Base-by-base conservation (phyloP, 345 rosid genomes). In the thale cress (Arabidopsis thaliana) region DNA sequence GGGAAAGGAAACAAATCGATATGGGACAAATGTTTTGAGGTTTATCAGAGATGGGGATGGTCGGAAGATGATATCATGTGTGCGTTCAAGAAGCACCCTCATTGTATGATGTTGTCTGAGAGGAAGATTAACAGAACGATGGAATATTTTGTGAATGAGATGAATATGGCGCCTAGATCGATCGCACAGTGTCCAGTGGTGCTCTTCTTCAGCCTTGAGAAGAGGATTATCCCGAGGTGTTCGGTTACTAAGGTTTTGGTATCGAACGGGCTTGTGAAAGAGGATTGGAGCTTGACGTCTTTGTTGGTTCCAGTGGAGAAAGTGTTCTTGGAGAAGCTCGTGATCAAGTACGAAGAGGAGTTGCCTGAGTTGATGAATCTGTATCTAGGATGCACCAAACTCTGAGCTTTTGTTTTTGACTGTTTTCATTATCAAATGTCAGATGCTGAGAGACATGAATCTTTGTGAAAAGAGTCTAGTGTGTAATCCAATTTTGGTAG, bases 11-110 rank as follows among this genome's bases (percentile, higher is more conserved):
- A 71, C 24, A 78, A 73, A 44, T 78, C 84, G 6, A 82, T 67
- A 8, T 81, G 86, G 87, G 80, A 82, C 5, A 71, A 76, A 32
- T 75, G 85, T 2, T 71, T 75, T 56, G 82, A 85, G 82, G 84
- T 81, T 14, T 88, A 83, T 38, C 45, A 42, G 77, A 75, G 80
- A 57, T 88, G 87, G 88, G 87, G 83, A 4, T 88, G 88, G 93
- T 74, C 86, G 14, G 74, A 77, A 50, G 86, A 84, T 7, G 85
- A 82, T n/a, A 81, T 82, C 22, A 53, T 60, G 33, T 53, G 67
- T 0, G 89, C 89, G 2, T 88, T 86, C 46, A 83, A 69, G 67
- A 86, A 79, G 64, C 85, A 83, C 0, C 93, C 89, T 1, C 70
- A 80, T 16, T 83, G 84, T 68, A 82, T 88, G 88, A 72, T 77